phyloP scores from a whole-genome alignment of 768 basidiomycete genomes.

The Suillus placidus region DNA sequence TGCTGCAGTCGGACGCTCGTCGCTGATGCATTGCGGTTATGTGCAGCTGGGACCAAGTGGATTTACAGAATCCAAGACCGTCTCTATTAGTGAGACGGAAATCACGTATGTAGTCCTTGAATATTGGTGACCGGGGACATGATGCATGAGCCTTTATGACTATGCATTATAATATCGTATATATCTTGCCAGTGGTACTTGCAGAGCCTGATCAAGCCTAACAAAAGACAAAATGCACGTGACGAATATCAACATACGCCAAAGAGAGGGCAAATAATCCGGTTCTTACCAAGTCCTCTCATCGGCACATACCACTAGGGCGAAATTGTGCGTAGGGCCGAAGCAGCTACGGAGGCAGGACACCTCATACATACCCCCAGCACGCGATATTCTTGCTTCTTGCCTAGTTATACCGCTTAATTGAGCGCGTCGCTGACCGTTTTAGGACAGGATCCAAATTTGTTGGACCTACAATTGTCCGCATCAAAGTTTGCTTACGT shows the following conservation, averaged over 20 bases:
- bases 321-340: conserved; percentile 13
- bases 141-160: background rate
- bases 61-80: conserved; percentile 23
- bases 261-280: conserved; percentile 48
- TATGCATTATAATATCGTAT: background rate
- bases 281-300: conserved; percentile 18
- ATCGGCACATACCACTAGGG: conserved; percentile 29
- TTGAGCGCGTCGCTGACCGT: conserved; percentile 24
- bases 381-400: conserved; percentile 10
- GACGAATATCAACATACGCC: conserved; percentile 53
- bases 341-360: conserved; percentile 19
- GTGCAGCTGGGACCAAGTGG: conserved; percentile 27
- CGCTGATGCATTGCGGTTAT: background rate
- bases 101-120: background rate
- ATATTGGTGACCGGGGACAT: background rate
- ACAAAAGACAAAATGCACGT: conserved; percentile 28
- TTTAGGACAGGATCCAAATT: conserved; percentile 39
- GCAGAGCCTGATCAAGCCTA: background rate
- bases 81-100: conserved; percentile 22
- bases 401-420: conserved; percentile 19
- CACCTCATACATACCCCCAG: conserved; percentile 14
- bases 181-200: no score
- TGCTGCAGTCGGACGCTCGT: conserved; percentile 1
- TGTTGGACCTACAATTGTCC: conserved; percentile 57
- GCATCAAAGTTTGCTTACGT: conserved; percentile 46